These are phyloP conservation scores for Piper betle DNA, from an alignment of 164 flowering plant species.

Conservation along the genomic window DNA sequence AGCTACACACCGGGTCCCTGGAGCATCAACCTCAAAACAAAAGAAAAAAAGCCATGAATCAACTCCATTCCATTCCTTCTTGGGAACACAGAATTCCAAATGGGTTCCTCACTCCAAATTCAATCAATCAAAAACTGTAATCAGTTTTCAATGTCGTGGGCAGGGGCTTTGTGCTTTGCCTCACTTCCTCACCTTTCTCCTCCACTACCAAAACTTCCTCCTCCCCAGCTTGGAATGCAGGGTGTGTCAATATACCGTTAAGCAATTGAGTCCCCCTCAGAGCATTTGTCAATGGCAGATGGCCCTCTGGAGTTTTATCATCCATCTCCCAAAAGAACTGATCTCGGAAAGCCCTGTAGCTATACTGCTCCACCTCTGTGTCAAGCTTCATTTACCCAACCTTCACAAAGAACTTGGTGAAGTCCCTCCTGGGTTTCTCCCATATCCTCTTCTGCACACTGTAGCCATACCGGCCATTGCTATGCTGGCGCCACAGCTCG, in stretches of 20 bases:
- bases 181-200: neutral
- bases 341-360: conserved; percentile 66
- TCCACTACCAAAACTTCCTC: conserved; percentile 8
- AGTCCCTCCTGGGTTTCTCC: conserved; percentile 43
- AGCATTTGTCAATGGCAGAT: conserved; percentile 68
- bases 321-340: conserved; percentile 79
- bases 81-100: too few species aligned
- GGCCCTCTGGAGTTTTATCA: conserved; percentile 69
- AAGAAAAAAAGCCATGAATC: too few species aligned
- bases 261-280: conserved; percentile 74
- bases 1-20: too few species aligned
- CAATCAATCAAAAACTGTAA: too few species aligned
- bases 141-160: too few species aligned
- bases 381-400: conserved; percentile 97
- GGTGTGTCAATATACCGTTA: conserved; percentile 45
- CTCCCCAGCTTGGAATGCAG: conserved; percentile 42
- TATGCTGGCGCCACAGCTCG: conserved; percentile 53
- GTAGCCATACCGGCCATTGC: conserved; percentile 61
- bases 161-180: neutral
- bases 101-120: too few species aligned
- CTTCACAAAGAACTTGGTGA: conserved; percentile 55
- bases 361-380: conserved; percentile 71
- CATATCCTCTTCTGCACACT: conserved; percentile 70
- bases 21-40: too few species aligned
- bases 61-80: too few species aligned